phyloP scores from a whole-genome alignment of 768 basidiomycete genomes.

The Galerina sulciceps region DNA sequence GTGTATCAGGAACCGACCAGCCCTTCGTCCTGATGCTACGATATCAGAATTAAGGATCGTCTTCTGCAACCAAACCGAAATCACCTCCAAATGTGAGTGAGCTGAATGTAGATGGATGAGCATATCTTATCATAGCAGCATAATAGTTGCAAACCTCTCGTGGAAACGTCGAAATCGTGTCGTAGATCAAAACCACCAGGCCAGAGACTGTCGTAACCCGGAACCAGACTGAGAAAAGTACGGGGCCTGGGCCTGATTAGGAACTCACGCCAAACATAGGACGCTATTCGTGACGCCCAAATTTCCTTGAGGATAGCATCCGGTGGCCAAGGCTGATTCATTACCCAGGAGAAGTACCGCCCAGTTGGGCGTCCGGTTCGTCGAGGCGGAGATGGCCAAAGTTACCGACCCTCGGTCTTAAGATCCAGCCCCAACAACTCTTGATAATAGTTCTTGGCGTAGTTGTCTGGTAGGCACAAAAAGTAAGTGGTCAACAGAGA shows the following conservation, averaged over 20 bases:
- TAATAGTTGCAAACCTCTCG: not conserved
- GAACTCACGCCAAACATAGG: not conserved
- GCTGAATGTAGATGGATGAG: not conserved
- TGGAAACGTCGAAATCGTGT: constrained; percentile 1
- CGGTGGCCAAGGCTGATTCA: not conserved
- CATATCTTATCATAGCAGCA: too few species aligned
- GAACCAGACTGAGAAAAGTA: not conserved
- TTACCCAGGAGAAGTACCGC: not conserved
- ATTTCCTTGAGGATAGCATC: constrained; percentile 1
- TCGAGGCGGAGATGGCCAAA: too few species aligned
- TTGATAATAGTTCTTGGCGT: too few species aligned
- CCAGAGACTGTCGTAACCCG: not conserved
- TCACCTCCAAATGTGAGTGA: constrained; percentile 5
- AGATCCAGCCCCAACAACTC: too few species aligned
- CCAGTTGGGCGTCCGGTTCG: too few species aligned
- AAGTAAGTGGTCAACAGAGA: too few species aligned
- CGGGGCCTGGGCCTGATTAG: not conserved
- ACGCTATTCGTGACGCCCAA: constrained; percentile 2
- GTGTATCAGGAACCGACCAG: not conserved
- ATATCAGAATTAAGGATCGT: not conserved
- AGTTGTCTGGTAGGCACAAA: too few species aligned
- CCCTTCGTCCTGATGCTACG: not conserved
- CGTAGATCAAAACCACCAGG: constrained; percentile 1
- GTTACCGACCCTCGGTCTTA: too few species aligned
- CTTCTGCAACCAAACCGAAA: not conserved